A percentile compares a stretch with the other conserved stretches of the same genome.
Evolutionary conservation across 164 flowering plant species (phyloP).

Genomic region (Umbellularia californica): DNA sequence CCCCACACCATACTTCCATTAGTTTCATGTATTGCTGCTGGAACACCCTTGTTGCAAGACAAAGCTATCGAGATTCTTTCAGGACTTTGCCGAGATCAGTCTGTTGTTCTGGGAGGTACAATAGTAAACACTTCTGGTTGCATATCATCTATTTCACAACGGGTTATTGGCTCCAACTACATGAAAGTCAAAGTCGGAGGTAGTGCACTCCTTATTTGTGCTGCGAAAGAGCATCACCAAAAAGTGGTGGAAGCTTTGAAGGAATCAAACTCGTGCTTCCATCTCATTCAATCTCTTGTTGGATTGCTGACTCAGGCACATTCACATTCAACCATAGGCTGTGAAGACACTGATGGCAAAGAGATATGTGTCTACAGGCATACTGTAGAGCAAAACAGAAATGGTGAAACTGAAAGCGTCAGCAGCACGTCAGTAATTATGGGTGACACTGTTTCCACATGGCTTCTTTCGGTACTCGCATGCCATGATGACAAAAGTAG

Average conservation of each 20-base stretch:
- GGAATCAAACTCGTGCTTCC: slow-evolving; percentile 40
- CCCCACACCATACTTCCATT: slow-evolving; percentile 68
- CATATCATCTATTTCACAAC: slow-evolving; percentile 59
- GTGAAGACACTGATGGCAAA: slow-evolving; percentile 23
- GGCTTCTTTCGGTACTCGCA: slow-evolving; percentile 82
- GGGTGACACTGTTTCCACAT: slow-evolving; percentile 63
- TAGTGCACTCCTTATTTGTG: slow-evolving; percentile 83
- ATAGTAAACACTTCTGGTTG: slow-evolving; percentile 60
- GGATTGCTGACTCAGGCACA: slow-evolving; percentile 44
- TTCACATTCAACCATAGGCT: slow-evolving; percentile 20
- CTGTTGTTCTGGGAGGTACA: slow-evolving; percentile 55
- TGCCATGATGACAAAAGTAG: slow-evolving; percentile 72
- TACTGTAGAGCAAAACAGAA: slow-evolving; percentile 33
- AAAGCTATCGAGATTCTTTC: slow-evolving; percentile 86
- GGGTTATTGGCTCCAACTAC: slow-evolving; percentile 59
- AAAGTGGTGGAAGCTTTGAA: slow-evolving; percentile 65
- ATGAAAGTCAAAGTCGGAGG: slow-evolving; percentile 77
- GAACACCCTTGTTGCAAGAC: slow-evolving; percentile 71
- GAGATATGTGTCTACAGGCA: slow-evolving; percentile 59
- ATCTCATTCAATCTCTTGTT: slow-evolving; percentile 83
- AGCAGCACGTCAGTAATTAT: slow-evolving; percentile 43
- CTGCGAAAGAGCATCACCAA: slow-evolving; percentile 72
- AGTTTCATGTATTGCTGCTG: slow-evolving; percentile 68
- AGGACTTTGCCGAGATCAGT: slow-evolving; percentile 67
- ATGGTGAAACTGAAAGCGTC: slow-evolving; percentile 31